Conservation (phyloP, 805 yeast genomes). For the Starmera pachycereana region DNA sequence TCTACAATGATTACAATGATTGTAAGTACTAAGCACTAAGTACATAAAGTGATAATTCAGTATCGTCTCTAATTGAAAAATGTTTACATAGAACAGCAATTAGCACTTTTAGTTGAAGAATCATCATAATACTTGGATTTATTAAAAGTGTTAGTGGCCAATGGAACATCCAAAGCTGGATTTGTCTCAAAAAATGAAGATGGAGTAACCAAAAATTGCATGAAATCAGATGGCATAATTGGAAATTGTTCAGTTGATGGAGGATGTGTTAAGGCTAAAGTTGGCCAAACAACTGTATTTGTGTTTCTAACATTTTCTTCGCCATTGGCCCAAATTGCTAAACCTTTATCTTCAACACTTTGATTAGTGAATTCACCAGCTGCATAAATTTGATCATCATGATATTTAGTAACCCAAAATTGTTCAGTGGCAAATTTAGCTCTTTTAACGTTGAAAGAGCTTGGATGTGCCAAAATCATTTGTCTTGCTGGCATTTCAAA, state of each 20-base stretch:
- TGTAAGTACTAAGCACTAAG: too few relatives aligned
- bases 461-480: constrained; percentile 57
- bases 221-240: constrained; percentile 79
- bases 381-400: constrained; percentile 62
- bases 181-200: constrained; percentile 66
- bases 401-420: constrained; percentile 73
- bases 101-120: constrained; percentile 6
- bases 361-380: constrained; percentile 87
- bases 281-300: constrained; percentile 73
- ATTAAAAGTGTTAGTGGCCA: constrained; percentile 57
- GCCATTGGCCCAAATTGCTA: constrained; percentile 63
- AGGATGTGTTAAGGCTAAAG: constrained; percentile 71
- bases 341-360: constrained; percentile 59
- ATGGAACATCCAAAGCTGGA: constrained; percentile 73
- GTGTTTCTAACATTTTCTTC: constrained; percentile 60
- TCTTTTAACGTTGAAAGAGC: constrained; percentile 57
- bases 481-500: constrained; percentile 65
- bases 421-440: constrained; percentile 71
- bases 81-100: background rate
- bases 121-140: constrained; percentile 38
- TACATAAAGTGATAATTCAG: too few relatives aligned
- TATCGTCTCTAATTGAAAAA: too few relatives aligned
- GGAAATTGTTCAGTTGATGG: constrained; percentile 86
- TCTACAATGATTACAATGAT: too few relatives aligned
- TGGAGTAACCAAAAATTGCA: constrained; percentile 58